Conservation (phyloP, 2,329 filamentous ascomycete species). For the Calonectria ilicicola region DNA sequence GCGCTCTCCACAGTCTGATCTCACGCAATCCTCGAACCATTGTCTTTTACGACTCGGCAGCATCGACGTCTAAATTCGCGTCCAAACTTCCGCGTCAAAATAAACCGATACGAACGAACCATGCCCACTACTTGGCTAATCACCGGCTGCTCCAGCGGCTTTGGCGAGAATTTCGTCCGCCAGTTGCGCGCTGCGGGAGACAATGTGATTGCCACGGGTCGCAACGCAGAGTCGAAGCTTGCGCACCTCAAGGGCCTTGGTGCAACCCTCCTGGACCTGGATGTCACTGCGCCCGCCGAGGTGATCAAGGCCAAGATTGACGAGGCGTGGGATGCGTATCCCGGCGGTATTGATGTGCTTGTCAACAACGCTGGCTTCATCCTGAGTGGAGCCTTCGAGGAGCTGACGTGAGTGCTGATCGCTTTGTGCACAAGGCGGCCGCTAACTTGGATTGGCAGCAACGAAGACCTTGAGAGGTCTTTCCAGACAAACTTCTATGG, state of each 20-base stretch:
- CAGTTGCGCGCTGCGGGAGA: slow-evolving; percentile 53
- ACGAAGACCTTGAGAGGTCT: slow-evolving; percentile 34
- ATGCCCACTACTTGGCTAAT: slow-evolving; percentile 51
- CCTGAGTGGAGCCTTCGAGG: slow-evolving; percentile 39
- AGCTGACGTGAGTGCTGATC: slow-evolving; percentile 35
- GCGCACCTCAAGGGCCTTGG: slow-evolving; percentile 45
- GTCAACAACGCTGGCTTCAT: slow-evolving; percentile 54
- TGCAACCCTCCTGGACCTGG: slow-evolving; percentile 34
- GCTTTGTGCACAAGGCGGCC: not conserved
- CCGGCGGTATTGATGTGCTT: slow-evolving; percentile 50
- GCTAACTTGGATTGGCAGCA: slow-evolving; percentile 29
- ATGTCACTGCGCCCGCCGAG: slow-evolving; percentile 20
- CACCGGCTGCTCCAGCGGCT: slow-evolving; percentile 58
- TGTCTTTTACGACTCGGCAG: no score
- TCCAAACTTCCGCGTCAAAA: no score
- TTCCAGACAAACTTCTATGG: slow-evolving; percentile 54
- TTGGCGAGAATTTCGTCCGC: slow-evolving; percentile 52
- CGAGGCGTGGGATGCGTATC: slow-evolving; percentile 31
- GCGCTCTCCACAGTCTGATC: not conserved
- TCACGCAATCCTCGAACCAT: not conserved
- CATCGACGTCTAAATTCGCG: no score
- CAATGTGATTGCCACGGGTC: slow-evolving; percentile 56
- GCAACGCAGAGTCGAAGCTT: slow-evolving; percentile 49
- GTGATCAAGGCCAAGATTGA: slow-evolving; percentile 28
- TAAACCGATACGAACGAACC: not conserved